Base-by-base conservation (phyloP, 192 early-diverging fungal genomes). In the Coemansia sp. region DNA sequence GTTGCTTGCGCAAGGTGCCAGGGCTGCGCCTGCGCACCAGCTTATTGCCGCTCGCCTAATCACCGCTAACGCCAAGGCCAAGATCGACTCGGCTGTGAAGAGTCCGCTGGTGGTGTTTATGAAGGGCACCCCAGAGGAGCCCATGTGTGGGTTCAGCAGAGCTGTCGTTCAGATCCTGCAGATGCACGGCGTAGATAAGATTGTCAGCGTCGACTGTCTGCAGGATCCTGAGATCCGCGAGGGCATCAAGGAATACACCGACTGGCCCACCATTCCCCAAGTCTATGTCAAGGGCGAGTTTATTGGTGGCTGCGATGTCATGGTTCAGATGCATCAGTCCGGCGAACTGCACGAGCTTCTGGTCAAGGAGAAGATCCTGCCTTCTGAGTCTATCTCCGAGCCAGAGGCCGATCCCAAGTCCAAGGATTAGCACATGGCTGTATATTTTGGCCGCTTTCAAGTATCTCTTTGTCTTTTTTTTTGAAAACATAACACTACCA, bases 201-300 rank as follows among this genome's bases (percentile, higher is more conserved):
- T 93, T 60, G 21, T 24, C 81, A 88, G 93, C 62, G 91, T 96
- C 31, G 84, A 90, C 58, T 84, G 92, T 54, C 73, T 97, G 47
- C 89, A 91, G 30, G 94, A 98, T 72, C 89, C 92, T 53, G 93
- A 94, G 55, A 84, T 98, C 53, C 89, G 96, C 65, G 84, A 86
- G 49, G 96, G 94, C 58, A 91, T 97, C 76, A 98, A 98, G 76
- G 94, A 96, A 82, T 98, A 89, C 85, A 54, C 74, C 26, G 83
- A 93, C 55, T 98, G 96, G 96, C 96, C 94, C 10, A 98, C 96
- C 31, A 91, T 93, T 71, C 96, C 96, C 18, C 96, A 98, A 81
- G 89, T 98, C 7, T 98, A 92, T 66, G 84, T 98, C 71, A 91
- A 94, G 68, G 94, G 94, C 66, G 93, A 97, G 82, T 95, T 98